phyloP scores from a whole-genome alignment of 345 rosid species.

The Physaria fendleri region DNA sequence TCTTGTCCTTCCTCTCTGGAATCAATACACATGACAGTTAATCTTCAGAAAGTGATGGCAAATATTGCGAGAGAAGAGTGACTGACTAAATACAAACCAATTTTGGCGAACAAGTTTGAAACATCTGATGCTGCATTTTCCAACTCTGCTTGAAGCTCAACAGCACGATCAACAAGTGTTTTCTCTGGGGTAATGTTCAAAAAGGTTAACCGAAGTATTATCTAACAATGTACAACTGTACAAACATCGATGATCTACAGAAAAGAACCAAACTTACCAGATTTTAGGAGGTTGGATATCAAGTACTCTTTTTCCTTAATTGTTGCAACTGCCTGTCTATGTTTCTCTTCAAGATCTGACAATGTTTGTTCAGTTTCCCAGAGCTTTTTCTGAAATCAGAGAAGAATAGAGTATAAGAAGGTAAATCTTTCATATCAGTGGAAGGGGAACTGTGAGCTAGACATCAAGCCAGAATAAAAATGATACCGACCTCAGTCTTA shows the following conservation, averaged over 20 bases:
- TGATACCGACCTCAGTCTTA: conserved; percentile 60
- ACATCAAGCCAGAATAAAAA: neutral
- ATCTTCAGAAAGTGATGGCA: conserved; percentile 10
- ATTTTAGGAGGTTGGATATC: conserved; percentile 80
- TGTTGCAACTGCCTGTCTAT: conserved; percentile 82
- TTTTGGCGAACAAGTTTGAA: conserved; percentile 73
- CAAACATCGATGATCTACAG: neutral
- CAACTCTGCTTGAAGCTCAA: conserved; percentile 76
- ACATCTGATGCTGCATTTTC: conserved; percentile 83
- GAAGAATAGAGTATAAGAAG: neutral
- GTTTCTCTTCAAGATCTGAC: conserved; percentile 87
- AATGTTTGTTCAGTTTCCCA: conserved; percentile 69
- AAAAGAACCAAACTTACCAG: conserved; percentile 44
- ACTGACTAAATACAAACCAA: conserved; percentile 49
- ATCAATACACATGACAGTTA: conserved; percentile 23
- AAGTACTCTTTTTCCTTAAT: conserved; percentile 90
- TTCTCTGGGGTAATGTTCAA: conserved; percentile 48
- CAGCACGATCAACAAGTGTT: conserved; percentile 71
- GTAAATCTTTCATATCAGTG: conserved; percentile 1
- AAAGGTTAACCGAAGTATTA: conserved; percentile 1
- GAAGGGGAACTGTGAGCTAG: neutral
- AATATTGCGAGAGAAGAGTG: conserved; percentile 14
- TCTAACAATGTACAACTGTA: neutral
- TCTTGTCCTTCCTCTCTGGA: conserved; percentile 89
- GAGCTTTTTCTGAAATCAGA: conserved; percentile 58